Evolutionary conservation across 768 basidiomycete genomes (phyloP), one percentile per base, ranked within the genome.

Genomic region (Agaricus subrufescens): DNA sequence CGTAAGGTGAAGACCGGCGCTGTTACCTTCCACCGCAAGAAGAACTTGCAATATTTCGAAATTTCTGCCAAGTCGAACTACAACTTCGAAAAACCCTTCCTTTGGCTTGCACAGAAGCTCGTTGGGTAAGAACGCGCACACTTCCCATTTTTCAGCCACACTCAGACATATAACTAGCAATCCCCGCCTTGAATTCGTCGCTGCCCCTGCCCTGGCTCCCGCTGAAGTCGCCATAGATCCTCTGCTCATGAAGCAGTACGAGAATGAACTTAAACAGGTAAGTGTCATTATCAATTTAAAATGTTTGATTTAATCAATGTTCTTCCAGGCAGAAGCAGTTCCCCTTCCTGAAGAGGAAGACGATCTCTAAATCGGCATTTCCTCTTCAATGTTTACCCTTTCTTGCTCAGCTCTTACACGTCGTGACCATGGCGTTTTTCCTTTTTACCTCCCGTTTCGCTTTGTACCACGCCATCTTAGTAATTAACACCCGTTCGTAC

Each of bases 61-160:
- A 98, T 99, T 64, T 98, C 97, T 0, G 97, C 97, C 52, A 99
- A 99, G 76, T 98, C 95, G 46, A 99, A 99, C 82, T 99, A 98
- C 75, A 99, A 99, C 81, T 98, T 98, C 69, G 97, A 99, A 76
- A 98, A 98, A 73, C 97, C 97, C 49, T 98, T 99, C 92, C 83
- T 99, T 61, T 98, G 97, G 97, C 82, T 98, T 70, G 95, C 93
- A 57, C 85, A 94, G 78, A 99, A 98, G 78, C 82, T 99, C 60
- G 95, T 96, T 61, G 96, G 94, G 93, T 94, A 65, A 60, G 91
- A 79, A 6, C 34, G 34, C 2, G 34, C 11, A 34, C 34, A 34
- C 34, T 11, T 8, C 5, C 7, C 23, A 25, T 27, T 11, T 55
- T 3, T 42, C 25, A 38, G 47, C 43, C 25, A 26, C 45, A 29